Conservation (phyloP, 1,284 basidiomycete species). For the Papiliotrema laurentii region DNA sequence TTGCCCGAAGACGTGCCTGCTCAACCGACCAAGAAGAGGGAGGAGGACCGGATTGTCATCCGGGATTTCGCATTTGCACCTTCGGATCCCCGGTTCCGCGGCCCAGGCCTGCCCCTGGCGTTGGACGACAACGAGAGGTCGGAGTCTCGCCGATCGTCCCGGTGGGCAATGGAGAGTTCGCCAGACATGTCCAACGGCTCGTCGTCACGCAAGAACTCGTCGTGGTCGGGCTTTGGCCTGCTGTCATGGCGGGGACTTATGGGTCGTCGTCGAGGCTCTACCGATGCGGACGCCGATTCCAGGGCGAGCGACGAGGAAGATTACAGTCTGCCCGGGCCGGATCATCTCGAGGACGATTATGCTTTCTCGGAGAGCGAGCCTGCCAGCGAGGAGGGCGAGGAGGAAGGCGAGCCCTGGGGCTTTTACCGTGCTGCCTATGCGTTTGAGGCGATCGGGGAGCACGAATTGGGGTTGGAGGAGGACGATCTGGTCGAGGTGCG, state of each 20-base stretch:
- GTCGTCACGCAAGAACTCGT: conserved; percentile 6
- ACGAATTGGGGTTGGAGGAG: conserved; percentile 41
- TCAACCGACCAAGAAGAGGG: neutral
- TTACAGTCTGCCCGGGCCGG: conserved; percentile 12
- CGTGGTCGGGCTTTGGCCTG: conserved; percentile 25
- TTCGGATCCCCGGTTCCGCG: conserved; percentile 27
- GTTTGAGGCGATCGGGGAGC: conserved; percentile 39
- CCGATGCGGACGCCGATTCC: conserved; percentile 3
- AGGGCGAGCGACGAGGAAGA: conserved; percentile 14
- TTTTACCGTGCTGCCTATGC: conserved; percentile 39
- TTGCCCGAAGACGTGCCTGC: neutral
- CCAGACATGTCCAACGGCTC: conserved; percentile 15
- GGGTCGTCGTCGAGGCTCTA: neutral
- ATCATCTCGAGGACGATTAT: conserved; percentile 20
- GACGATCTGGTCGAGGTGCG: conserved; percentile 41
- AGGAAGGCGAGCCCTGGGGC: conserved; percentile 33
- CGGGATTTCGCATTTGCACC: conserved; percentile 37
- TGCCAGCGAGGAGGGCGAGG: conserved; percentile 14
- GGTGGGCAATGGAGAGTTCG: conserved; percentile 5
- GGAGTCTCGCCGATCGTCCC: neutral
- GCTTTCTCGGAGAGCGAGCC: conserved; percentile 10
- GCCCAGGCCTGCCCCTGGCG: conserved; percentile 4
- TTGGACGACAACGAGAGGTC: neutral
- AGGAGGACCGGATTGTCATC: conserved; percentile 18
- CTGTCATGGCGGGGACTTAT: conserved; percentile 24